Percentiles rank a stretch among this genome's conserved stretches.
Evolutionary conservation across 257 asterid species (phyloP).

Genomic region (Solanum bulbocastanum): DNA sequence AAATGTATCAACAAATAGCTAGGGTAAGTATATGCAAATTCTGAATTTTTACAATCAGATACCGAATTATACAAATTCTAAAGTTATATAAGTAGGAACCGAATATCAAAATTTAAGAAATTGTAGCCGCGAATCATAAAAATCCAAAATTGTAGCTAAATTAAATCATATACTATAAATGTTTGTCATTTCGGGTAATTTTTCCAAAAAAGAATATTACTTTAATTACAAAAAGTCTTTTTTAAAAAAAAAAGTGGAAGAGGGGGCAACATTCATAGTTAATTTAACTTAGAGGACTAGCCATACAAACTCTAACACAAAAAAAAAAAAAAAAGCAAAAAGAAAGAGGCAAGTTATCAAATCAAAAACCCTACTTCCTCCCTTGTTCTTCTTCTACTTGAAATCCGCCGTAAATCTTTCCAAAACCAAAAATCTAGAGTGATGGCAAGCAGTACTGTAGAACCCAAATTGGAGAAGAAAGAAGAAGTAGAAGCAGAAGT

Average conservation of each 20-base stretch:
- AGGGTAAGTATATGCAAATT: no score
- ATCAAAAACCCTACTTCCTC: constrained; percentile 11
- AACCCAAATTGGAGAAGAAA: constrained; percentile 24
- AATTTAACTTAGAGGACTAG: background rate
- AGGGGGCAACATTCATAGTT: background rate
- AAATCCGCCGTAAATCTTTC: background rate
- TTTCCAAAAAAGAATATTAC: background rate
- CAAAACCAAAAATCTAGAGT: background rate
- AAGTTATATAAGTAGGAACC: background rate
- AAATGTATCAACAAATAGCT: background rate
- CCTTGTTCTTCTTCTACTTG: background rate
- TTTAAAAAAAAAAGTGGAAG: background rate
- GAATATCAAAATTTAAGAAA: no score
- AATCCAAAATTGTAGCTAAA: background rate
- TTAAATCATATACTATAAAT: no score
- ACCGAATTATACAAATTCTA: no score
- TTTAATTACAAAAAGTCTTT: background rate
- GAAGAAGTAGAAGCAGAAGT: constrained; percentile 28
- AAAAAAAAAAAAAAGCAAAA: background rate
- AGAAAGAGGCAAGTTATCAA: background rate
- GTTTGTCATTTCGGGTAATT: background rate
- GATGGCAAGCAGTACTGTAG: constrained; percentile 43
- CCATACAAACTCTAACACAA: background rate
- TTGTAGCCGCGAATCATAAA: no score
- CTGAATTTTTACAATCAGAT: background rate